Evolutionary conservation across 1,139 yeast genomes (phyloP).

Genomic region (Sugiyamaella japonica): DNA sequence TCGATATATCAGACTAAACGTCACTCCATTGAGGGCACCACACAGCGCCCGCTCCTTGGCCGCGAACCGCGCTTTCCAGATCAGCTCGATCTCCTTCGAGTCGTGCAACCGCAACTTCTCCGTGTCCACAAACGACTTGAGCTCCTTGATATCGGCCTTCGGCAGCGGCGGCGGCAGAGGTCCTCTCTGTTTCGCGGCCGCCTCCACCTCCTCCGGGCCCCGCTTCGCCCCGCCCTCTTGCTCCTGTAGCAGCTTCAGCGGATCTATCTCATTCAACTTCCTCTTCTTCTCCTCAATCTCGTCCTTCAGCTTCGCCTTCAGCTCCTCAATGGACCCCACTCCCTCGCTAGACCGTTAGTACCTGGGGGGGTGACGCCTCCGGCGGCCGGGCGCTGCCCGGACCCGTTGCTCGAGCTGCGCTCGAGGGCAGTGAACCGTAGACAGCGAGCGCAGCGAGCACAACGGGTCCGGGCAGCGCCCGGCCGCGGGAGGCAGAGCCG

Average conservation of each 20-base stretch:
- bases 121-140: conserved; percentile 67
- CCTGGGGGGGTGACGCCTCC: background rate
- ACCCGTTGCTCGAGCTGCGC: too few species aligned
- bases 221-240: conserved; percentile 32
- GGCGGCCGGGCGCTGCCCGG: too few species aligned
- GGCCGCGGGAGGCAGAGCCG: too few species aligned
- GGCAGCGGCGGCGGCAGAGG: conserved; percentile 20
- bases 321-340: conserved; percentile 54
- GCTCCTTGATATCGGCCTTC: conserved; percentile 57
- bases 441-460: too few species aligned
- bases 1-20: conserved; percentile 60
- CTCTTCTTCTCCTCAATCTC: conserved; percentile 57
- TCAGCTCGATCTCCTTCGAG: conserved; percentile 65
- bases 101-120: conserved; percentile 58
- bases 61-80: conserved; percentile 89
- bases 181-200: conserved; percentile 9
- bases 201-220: conserved; percentile 13
- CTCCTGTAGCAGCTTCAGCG: conserved; percentile 65
- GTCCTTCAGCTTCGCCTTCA: conserved; percentile 62
- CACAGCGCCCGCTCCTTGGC: conserved; percentile 59
- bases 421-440: too few species aligned
- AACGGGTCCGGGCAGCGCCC: too few species aligned
- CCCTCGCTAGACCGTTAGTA: conserved; percentile 39
- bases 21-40: conserved; percentile 59
- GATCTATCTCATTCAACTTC: conserved; percentile 64